These are phyloP conservation scores for Colletotrichum cereale DNA, from an alignment of 2,329 filamentous ascomycete genomes.

Conservation along the genomic window DNA sequence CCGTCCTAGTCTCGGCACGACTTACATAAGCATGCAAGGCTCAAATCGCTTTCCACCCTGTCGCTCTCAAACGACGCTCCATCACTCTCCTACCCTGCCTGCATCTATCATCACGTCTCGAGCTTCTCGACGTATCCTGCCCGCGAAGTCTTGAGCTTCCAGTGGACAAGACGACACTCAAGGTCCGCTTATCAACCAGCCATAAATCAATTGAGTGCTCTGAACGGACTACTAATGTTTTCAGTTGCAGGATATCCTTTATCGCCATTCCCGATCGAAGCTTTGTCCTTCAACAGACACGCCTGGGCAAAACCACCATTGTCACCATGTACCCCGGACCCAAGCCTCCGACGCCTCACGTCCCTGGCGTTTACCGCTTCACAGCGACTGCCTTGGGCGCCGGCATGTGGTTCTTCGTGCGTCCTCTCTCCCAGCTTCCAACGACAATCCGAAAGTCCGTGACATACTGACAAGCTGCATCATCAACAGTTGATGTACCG, in stretches of 20 bases:
- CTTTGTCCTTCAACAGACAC: constrained; percentile 12
- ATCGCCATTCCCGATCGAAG: neutral
- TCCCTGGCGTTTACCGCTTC: constrained; percentile 80
- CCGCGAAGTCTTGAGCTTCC: constrained; percentile 2
- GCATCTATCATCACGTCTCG: neutral
- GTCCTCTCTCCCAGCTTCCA: constrained; percentile 50
- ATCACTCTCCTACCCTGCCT: neutral
- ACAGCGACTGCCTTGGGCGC: constrained; percentile 89
- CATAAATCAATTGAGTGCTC: neutral
- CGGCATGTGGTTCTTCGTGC: constrained; percentile 99
- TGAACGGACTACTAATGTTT: constrained; percentile 1
- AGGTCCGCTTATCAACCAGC: neutral
- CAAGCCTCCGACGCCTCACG: constrained; percentile 61
- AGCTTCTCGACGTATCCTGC: neutral
- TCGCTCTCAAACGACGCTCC: constrained; percentile 17
- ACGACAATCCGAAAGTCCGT: neutral
- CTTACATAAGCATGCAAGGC: constrained; percentile 35
- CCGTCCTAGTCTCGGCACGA: neutral
- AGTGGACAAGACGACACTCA: constrained; percentile 6
- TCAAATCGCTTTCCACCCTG: neutral
- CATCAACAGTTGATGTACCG: constrained; percentile 86
- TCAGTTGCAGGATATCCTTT: neutral
- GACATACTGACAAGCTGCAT: constrained; percentile 41
- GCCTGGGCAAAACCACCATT: neutral
- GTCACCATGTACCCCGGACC: constrained; percentile 42